A percentile compares a stretch with the other conserved stretches of the same genome.
Evolutionary conservation across 78 protist genomes (phyloP).

Genomic region (Andalucia godoyi): DNA sequence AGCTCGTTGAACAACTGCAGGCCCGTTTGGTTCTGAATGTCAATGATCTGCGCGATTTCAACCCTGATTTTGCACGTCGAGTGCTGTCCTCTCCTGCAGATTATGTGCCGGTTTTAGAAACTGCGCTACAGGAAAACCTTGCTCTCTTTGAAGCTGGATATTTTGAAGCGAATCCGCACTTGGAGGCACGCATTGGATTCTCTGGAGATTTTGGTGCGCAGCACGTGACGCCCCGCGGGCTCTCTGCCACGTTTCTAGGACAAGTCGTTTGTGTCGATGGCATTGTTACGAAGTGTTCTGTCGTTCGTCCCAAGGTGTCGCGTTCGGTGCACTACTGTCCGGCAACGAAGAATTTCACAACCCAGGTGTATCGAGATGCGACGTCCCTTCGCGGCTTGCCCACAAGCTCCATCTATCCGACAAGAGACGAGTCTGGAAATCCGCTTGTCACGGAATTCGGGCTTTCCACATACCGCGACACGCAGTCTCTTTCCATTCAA

Average conservation of each 20-base stretch:
- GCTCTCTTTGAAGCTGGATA: not conserved
- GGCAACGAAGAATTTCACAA: conserved; percentile 20
- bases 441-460: conserved; percentile 92
- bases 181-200: conserved; percentile 49
- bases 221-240: conserved; percentile 83
- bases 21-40: conserved; percentile 20
- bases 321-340: conserved; percentile 85
- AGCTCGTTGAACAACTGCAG: not conserved
- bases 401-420: conserved; percentile 58
- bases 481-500: conserved; percentile 69
- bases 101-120: conserved; percentile 19
- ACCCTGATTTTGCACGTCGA: not conserved
- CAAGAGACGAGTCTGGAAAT: conserved; percentile 72
- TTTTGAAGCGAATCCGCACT: not conserved
- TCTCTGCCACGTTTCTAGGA: conserved; percentile 56
- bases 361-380: conserved; percentile 63
- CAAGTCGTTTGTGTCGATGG: conserved; percentile 86
- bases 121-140: conserved; percentile 24
- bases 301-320: conserved; percentile 57
- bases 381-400: conserved; percentile 38
- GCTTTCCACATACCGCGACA: conserved; percentile 73
- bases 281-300: conserved; percentile 81
- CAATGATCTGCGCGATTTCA: conserved; percentile 13
- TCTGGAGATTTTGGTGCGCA: conserved; percentile 78
- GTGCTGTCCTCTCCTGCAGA: conserved; percentile 9